These are phyloP conservation scores for Acrocalymma vagum DNA, from an alignment of 2,329 filamentous ascomycete genomes.

Conservation along the genomic window DNA sequence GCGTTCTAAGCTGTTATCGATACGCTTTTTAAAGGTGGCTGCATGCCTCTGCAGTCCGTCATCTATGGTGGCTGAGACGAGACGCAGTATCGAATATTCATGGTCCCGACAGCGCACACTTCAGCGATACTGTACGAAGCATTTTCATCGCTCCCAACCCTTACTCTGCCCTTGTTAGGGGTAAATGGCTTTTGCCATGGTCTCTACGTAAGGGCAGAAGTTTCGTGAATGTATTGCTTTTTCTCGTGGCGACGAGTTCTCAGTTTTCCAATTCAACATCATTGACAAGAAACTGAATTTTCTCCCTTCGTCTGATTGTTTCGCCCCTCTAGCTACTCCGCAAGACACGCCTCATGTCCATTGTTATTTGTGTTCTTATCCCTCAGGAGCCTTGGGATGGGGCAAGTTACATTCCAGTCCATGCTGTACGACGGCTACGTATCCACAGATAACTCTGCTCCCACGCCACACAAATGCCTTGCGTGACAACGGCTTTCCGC, in stretches of 20 bases:
- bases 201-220: constrained; percentile 11
- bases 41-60: constrained; percentile 10
- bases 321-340: constrained; percentile 6
- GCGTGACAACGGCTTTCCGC: constrained; percentile 36
- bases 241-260: constrained; percentile 15
- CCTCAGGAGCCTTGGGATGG: constrained; percentile 21
- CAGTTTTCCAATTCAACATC: constrained; percentile 10
- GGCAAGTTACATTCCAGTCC: constrained; percentile 42
- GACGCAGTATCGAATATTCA: not conserved
- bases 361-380: constrained; percentile 25
- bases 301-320: constrained; percentile 10
- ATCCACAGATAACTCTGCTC: constrained; percentile 26
- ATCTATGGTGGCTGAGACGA: constrained; percentile 11
- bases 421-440: constrained; percentile 36
- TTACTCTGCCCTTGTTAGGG: constrained; percentile 9
- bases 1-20: constrained; percentile 22
- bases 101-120: constrained; percentile 8
- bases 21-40: constrained; percentile 24
- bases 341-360: constrained; percentile 20
- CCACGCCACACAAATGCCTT: constrained; percentile 36
- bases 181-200: not conserved
- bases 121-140: constrained; percentile 11
- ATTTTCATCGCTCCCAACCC: no score
- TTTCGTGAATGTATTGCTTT: no score
- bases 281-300: constrained; percentile 1